These are phyloP conservation scores for Cytospora schulzeri DNA, from an alignment of 2,329 filamentous ascomycete species.

Conservation along the genomic window DNA sequence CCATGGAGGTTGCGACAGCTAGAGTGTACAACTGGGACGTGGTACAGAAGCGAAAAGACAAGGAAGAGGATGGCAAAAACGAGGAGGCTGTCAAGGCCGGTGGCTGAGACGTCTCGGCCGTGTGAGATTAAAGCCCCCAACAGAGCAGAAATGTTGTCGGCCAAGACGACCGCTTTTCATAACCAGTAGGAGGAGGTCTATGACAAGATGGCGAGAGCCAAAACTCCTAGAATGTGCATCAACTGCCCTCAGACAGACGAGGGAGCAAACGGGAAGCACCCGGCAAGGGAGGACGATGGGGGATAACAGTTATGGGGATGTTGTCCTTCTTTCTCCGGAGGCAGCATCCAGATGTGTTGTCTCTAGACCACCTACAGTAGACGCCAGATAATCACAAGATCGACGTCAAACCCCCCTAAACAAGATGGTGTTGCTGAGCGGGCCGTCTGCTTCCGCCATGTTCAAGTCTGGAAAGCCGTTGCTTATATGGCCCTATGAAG, in stretches of 20 bases:
- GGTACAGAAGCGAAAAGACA: constrained; percentile 91
- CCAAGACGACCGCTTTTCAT: constrained; percentile 3
- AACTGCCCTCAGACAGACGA: background rate
- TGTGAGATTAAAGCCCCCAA: background rate
- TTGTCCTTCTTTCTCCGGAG: background rate
- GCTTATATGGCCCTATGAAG: background rate
- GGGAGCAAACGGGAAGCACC: background rate
- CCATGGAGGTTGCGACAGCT: constrained; percentile 93
- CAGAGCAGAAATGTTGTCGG: constrained; percentile 3
- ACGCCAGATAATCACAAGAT: background rate
- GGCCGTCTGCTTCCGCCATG: background rate
- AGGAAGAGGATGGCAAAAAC: constrained; percentile 60
- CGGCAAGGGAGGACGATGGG: background rate
- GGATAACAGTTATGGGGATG: background rate
- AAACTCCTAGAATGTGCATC: background rate
- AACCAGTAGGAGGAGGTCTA: background rate
- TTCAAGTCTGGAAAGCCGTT: no score
- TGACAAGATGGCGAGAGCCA: background rate
- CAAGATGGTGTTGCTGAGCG: background rate
- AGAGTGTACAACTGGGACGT: constrained; percentile 99
- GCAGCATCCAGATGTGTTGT: background rate
- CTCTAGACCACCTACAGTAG: background rate
- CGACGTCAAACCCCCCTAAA: background rate
- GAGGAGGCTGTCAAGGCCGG: constrained; percentile 37
- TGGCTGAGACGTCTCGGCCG: constrained; percentile 30